Evolutionary conservation across 2,329 filamentous ascomycete species (phyloP).

Genomic region (Geosmithia putterillii): DNA sequence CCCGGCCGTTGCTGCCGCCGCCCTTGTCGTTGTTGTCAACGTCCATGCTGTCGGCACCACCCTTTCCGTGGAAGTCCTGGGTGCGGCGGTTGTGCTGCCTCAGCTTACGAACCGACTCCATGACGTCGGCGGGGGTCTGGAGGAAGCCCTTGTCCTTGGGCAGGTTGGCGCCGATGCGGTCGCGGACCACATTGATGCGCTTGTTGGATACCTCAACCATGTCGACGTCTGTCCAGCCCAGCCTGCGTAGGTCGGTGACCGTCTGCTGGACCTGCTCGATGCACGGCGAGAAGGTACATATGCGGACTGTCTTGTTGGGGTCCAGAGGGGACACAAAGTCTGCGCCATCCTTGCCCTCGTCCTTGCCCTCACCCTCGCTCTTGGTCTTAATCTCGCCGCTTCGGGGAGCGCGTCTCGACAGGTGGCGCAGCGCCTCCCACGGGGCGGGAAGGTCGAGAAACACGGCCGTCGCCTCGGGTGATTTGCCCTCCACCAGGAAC

Average conservation of each 20-base stretch:
- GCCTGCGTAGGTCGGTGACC: slow-evolving; percentile 62
- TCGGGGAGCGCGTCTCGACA: slow-evolving; percentile 46
- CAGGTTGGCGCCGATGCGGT: slow-evolving; percentile 60
- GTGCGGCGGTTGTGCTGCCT: slow-evolving; percentile 60
- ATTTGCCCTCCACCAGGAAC: slow-evolving; percentile 47
- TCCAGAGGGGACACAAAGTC: slow-evolving; percentile 53
- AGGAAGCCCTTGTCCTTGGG: slow-evolving; percentile 58
- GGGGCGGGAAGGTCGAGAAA: slow-evolving; percentile 75
- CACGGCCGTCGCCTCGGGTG: slow-evolving; percentile 54
- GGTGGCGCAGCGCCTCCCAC: slow-evolving; percentile 66
- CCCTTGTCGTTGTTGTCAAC: slow-evolving; percentile 16
- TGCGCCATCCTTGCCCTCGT: slow-evolving; percentile 7
- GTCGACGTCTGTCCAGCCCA: slow-evolving; percentile 83
- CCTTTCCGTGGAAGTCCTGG: slow-evolving; percentile 44
- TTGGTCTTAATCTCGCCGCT: too few species aligned
- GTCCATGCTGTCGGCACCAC: slow-evolving; percentile 22
- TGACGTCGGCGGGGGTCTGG: slow-evolving; percentile 58
- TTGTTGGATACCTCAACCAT: slow-evolving; percentile 84
- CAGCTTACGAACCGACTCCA: slow-evolving; percentile 65
- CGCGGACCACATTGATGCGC: slow-evolving; percentile 69
- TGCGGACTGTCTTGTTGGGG: slow-evolving; percentile 55
- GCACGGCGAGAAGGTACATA: slow-evolving; percentile 94
- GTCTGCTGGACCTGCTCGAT: slow-evolving; percentile 92
- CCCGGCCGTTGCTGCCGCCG: slow-evolving; percentile 11
- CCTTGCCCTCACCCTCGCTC: slow-evolving; percentile 11